These are phyloP conservation scores for Stylosanthes scabra DNA, from an alignment of 331 rosid species.

Conservation along the genomic window DNA sequence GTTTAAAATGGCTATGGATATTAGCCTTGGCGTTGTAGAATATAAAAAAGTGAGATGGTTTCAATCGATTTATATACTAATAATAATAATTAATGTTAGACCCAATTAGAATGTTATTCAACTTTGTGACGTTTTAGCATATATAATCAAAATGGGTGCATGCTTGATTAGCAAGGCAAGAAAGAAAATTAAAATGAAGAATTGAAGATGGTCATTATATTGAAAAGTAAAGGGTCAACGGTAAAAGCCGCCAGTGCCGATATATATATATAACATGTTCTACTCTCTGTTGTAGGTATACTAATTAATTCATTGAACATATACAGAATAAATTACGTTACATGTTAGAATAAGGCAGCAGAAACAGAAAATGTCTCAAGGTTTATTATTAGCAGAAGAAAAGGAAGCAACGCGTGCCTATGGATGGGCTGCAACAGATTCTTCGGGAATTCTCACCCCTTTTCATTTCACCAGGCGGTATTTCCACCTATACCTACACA, in stretches of 20 bases:
- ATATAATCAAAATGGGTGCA: too few relatives aligned
- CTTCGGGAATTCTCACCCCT: conserved; percentile 57
- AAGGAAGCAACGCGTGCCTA: conserved; percentile 33
- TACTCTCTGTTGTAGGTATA: too few relatives aligned
- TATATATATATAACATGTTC: background rate
- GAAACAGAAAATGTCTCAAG: conserved; percentile 29
- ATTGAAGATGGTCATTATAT: background rate
- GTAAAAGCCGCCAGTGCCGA: background rate
- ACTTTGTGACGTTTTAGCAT: too few relatives aligned
- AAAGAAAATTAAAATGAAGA: background rate
- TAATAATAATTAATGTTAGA: too few relatives aligned
- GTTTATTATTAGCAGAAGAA: conserved; percentile 9
- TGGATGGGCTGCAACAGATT: conserved; percentile 67
- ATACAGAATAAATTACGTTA: too few relatives aligned
- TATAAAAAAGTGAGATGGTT: too few relatives aligned
- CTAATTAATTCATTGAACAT: background rate
- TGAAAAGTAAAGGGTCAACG: background rate
- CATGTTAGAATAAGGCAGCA: too few relatives aligned
- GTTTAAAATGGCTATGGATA: too few relatives aligned
- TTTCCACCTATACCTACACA: conserved; percentile 1
- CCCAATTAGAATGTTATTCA: too few relatives aligned
- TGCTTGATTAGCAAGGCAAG: too few relatives aligned
- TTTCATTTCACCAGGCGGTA: conserved; percentile 57
- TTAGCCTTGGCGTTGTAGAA: too few relatives aligned
- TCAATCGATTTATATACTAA: too few relatives aligned